Conservation (phyloP, 2,329 filamentous ascomycete species). For the Diaporthe eres region DNA sequence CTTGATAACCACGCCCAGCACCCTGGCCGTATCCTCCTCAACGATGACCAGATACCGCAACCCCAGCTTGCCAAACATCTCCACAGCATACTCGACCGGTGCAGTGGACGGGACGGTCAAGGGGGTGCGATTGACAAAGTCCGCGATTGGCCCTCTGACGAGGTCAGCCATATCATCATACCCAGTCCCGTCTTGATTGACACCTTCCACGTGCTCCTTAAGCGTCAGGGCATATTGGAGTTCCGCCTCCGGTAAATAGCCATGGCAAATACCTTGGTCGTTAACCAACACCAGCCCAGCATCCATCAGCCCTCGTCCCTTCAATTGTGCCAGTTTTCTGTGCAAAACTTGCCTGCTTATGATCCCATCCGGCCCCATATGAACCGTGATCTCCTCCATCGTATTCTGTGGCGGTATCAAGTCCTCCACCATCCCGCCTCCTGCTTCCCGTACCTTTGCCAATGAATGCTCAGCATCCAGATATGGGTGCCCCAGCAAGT, state of each 20-base stretch:
- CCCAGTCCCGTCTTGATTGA: conserved; percentile 43
- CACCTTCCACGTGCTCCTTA: neutral
- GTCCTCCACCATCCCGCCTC: conserved; percentile 54
- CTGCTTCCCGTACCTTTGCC: conserved; percentile 46
- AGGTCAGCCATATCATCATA: conserved; percentile 50
- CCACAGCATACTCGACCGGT: conserved; percentile 71
- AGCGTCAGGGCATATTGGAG: conserved; percentile 63
- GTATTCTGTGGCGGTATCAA: conserved; percentile 67
- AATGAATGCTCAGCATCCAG: conserved; percentile 66
- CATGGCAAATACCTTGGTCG: conserved; percentile 61
- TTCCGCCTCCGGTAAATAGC: conserved; percentile 68
- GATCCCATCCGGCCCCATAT: conserved; percentile 58
- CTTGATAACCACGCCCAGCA: conserved; percentile 70
- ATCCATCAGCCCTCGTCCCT: conserved; percentile 67
- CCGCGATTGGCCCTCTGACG: conserved; percentile 52
- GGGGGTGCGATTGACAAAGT: conserved; percentile 68
- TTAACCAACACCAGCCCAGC: conserved; percentile 70
- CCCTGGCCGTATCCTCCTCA: conserved; percentile 63
- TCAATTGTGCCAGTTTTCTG: conserved; percentile 62
- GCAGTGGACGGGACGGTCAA: conserved; percentile 64
- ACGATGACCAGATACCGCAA: conserved; percentile 67
- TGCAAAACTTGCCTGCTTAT: conserved; percentile 57
- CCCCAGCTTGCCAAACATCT: conserved; percentile 72
- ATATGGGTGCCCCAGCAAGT: conserved; percentile 71
- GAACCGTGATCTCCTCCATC: conserved; percentile 69